Percentiles rank a stretch among this genome's conserved stretches.
Conservation (phyloP, 192 early-diverging fungal species). For the Podila minutissima region DNA sequence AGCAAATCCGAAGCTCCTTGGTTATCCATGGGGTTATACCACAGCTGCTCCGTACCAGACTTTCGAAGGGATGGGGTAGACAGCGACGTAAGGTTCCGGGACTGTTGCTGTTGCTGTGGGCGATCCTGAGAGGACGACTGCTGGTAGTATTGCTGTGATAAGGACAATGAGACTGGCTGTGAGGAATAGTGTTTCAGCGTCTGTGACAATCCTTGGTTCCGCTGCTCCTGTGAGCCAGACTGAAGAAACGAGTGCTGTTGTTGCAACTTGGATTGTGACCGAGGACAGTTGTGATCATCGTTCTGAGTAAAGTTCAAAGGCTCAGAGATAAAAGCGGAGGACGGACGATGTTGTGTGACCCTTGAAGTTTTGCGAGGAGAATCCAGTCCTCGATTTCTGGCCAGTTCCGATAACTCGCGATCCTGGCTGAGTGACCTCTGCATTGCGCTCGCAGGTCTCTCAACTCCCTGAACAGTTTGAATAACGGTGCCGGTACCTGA, state of each 20-base stretch:
- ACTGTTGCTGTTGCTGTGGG: neutral
- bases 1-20: neutral
- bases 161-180: neutral
- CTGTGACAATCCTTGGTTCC: neutral
- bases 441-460: constrained; percentile 40
- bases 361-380: constrained; percentile 24
- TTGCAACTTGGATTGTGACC: constrained; percentile 7
- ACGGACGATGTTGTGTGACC: neutral
- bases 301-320: neutral
- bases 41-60: neutral
- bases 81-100: neutral
- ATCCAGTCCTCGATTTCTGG: constrained; percentile 6
- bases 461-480: constrained; percentile 30
- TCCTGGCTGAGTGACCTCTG: constrained; percentile 34
- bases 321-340: neutral
- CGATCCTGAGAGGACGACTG: neutral
- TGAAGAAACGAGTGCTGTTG: constrained; percentile 26
- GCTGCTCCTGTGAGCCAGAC: constrained; percentile 2
- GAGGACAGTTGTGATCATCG: neutral
- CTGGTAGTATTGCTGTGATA: constrained; percentile 9
- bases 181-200: constrained; percentile 13
- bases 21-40: neutral
- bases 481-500: neutral
- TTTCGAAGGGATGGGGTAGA: constrained; percentile 6
- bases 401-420: constrained; percentile 20